Base-by-base conservation (phyloP, 345 rosid species). In the Rhizophora apiculata region DNA sequence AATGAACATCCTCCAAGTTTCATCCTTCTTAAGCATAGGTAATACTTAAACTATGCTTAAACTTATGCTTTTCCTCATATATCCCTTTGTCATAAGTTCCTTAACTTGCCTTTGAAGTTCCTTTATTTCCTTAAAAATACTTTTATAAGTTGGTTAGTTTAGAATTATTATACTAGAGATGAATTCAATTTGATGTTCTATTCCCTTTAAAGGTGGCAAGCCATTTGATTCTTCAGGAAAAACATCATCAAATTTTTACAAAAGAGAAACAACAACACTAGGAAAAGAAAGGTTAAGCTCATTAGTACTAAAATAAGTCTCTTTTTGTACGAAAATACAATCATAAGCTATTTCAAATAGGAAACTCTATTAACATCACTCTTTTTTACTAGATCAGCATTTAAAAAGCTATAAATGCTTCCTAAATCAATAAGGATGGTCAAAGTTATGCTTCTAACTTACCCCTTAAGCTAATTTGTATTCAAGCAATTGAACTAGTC, bases 121-220 rank as follows among this genome's bases (percentile, higher is more conserved):
- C 4, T 61, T 61, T 30, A 1, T 61, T 22, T 61, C 64, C 43
- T 31, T 7, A 5, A 2, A 43, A 31, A 30, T 61, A 34, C 43
- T 31, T n/a, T 24, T 34, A 62, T 62, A 62, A 19, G 27, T 8
- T 34, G 51, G 52, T 62, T 6, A 6, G 13, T 39, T 62, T 34
- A 20, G 51, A 62, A 34, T 62, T 62, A 8, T 5, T 1, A 49
- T 51, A 8, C 52, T 9, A 15, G 51, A 29, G 4, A 62, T 16
- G 18, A 34, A 37, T n/a, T 62, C 51, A 62, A 62, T 36, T 62
- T 62, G 52, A 37, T 62, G 27, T 36, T 62, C 51, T 19, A 62
- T 62, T 20, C 65, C 51, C 31, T 52, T 34, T 2, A 62, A 15
- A 9, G 27, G 65, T 34, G 65, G 65, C 27, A 62, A 37, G 1